These are phyloP conservation scores for Rhazya stricta DNA, from an alignment of 257 asterid species.

Conservation along the genomic window DNA sequence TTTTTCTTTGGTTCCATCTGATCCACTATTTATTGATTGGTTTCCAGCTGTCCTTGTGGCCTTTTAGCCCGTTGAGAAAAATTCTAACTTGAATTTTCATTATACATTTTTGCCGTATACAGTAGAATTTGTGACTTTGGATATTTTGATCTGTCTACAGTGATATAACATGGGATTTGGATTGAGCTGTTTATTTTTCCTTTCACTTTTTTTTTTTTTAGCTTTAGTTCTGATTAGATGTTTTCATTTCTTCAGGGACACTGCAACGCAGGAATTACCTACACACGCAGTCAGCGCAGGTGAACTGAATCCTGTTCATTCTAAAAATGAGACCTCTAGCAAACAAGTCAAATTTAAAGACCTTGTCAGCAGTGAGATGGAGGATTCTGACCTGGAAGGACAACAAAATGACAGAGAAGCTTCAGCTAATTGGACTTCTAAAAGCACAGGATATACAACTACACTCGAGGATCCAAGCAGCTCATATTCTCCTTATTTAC, in stretches of 20 bases:
- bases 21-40: not conserved
- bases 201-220: constrained; percentile 11
- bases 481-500: constrained; percentile 66
- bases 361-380: constrained; percentile 66
- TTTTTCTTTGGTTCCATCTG: not conserved
- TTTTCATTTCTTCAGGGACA: constrained; percentile 42
- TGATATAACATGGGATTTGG: not conserved
- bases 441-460: constrained; percentile 41
- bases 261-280: constrained; percentile 40
- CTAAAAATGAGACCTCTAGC: constrained; percentile 45
- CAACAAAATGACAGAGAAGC: constrained; percentile 58
- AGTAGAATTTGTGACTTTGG: not conserved
- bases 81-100: not conserved
- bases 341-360: constrained; percentile 85
- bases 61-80: not conserved
- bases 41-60: not conserved
- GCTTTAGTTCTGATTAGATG: constrained; percentile 12
- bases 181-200: not conserved
- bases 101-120: not conserved
- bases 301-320: constrained; percentile 37
- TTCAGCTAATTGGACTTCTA: constrained; percentile 50
- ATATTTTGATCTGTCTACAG: not conserved
- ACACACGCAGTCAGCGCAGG: constrained; percentile 39
- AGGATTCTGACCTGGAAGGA: constrained; percentile 57
- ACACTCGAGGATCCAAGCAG: constrained; percentile 76